Conservation (phyloP, 352 stramenopile species). For the Phytopythium boreale region DNA sequence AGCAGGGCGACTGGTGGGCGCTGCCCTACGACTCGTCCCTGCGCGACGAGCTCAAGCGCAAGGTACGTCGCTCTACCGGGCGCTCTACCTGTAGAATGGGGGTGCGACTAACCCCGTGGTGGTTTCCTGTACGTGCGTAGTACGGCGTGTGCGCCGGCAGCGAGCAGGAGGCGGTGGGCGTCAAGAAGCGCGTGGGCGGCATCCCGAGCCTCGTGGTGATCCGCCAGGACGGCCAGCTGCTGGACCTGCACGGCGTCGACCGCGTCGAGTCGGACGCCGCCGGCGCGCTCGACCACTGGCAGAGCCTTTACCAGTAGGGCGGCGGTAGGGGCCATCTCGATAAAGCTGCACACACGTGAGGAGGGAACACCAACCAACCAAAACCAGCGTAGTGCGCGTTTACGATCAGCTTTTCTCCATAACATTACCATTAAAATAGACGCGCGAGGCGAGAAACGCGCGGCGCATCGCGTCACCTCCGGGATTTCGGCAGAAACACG, state of each 20-base stretch:
- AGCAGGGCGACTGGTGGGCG: slow-evolving; percentile 76
- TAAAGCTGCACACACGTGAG: background rate
- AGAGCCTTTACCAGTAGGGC: slow-evolving; percentile 1
- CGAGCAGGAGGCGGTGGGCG: slow-evolving; percentile 50
- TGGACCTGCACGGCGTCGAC: slow-evolving; percentile 63
- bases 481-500: slow-evolving; percentile 1
- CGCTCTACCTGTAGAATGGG: background rate
- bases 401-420: background rate
- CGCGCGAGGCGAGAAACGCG: background rate
- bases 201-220: slow-evolving; percentile 81
- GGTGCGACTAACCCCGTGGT: background rate
- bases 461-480: background rate
- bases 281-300: slow-evolving; percentile 44
- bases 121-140: slow-evolving; percentile 14
- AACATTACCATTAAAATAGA: background rate
- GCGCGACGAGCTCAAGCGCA: slow-evolving; percentile 72
- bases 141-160: slow-evolving; percentile 73
- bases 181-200: slow-evolving; percentile 58
- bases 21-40: slow-evolving; percentile 62
- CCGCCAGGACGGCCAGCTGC: slow-evolving; percentile 46
- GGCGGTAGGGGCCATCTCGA: no score
- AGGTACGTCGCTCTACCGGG: slow-evolving; percentile 21
- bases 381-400: no score
- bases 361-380: background rate
- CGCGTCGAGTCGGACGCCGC: slow-evolving; percentile 55